phyloP scores from a whole-genome alignment of 2,329 filamentous ascomycete genomes.

The Ophiostoma sp. region DNA sequence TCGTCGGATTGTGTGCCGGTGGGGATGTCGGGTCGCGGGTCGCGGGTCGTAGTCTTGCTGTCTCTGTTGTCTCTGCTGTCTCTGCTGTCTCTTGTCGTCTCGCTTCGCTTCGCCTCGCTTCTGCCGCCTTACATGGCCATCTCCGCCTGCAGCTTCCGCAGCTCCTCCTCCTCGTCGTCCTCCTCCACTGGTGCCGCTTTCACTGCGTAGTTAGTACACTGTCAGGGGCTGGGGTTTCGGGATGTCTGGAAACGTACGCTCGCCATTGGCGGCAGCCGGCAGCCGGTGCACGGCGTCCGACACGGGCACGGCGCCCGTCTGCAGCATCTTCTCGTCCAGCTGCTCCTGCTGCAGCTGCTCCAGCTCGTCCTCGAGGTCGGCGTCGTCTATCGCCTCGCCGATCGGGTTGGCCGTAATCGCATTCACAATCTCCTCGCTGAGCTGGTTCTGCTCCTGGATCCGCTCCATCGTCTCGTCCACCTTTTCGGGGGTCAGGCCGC shows the following conservation, averaged over 20 bases:
- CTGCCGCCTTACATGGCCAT: slow-evolving; percentile 76
- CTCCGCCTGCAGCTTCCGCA: slow-evolving; percentile 87
- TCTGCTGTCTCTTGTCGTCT: not conserved
- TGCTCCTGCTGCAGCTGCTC: slow-evolving; percentile 84
- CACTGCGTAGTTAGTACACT: slow-evolving; percentile 34
- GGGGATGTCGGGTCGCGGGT: not conserved
- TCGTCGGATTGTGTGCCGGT: not conserved
- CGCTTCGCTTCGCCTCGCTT: not conserved
- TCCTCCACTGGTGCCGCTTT: slow-evolving; percentile 53
- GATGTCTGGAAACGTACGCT: slow-evolving; percentile 55
- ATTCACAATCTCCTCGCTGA: slow-evolving; percentile 86
- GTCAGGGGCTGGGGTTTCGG: slow-evolving; percentile 25
- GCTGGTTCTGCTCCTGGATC: slow-evolving; percentile 82
- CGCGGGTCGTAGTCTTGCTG: not conserved
- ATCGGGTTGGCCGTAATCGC: slow-evolving; percentile 70
- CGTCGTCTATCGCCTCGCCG: slow-evolving; percentile 71
- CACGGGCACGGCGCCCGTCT: slow-evolving; percentile 78
- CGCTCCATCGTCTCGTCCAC: slow-evolving; percentile 94
- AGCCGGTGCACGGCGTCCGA: slow-evolving; percentile 70
- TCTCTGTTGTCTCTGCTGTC: not conserved
- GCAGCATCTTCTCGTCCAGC: slow-evolving; percentile 89
- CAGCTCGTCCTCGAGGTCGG: slow-evolving; percentile 78
- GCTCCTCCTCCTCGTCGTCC: slow-evolving; percentile 93
- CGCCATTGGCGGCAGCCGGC: slow-evolving; percentile 67
- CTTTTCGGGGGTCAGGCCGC: slow-evolving; percentile 84